Conservation (phyloP, 1,284 basidiomycete genomes). For the Pseudozyma thailandica region DNA sequence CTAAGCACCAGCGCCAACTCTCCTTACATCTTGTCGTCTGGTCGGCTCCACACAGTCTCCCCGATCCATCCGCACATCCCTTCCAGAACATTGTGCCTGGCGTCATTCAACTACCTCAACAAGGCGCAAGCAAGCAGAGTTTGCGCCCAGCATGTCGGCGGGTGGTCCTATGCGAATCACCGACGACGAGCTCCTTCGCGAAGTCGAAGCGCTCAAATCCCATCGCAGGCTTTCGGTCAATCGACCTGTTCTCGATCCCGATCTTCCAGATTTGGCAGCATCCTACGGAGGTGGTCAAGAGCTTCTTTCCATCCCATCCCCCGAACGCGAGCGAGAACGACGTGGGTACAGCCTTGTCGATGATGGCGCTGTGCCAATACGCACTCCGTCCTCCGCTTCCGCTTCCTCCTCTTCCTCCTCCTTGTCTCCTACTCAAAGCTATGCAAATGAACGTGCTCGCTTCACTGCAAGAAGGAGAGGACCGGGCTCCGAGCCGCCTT, state of each 20-base stretch:
- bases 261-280: conserved; percentile 62
- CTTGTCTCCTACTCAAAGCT: conserved; percentile 14
- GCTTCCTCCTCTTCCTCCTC: conserved; percentile 11
- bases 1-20: not conserved
- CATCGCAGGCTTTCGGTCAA: conserved; percentile 64
- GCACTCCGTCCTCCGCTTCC: conserved; percentile 37
- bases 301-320: conserved; percentile 36
- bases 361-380: conserved; percentile 45
- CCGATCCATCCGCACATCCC: not conserved
- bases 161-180: conserved; percentile 48
- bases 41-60: not conserved
- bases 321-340: conserved; percentile 35
- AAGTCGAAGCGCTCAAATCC: conserved; percentile 65
- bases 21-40: conserved; percentile 12
- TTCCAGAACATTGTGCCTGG: too few species aligned
- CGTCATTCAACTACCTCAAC: too few species aligned
- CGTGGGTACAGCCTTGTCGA: conserved; percentile 53
- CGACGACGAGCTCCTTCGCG: conserved; percentile 62
- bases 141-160: conserved; percentile 24
- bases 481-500: conserved; percentile 30
- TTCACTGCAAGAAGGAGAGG: conserved; percentile 59
- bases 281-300: conserved; percentile 51
- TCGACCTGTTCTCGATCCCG: conserved; percentile 62
- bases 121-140: not conserved
- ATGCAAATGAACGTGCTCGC: conserved; percentile 31